Percentiles rank a stretch among this genome's conserved stretches.
These are phyloP conservation scores for Arthrinium puccinioides DNA, from an alignment of 2,329 filamentous ascomycete genomes.

Conservation along the genomic window DNA sequence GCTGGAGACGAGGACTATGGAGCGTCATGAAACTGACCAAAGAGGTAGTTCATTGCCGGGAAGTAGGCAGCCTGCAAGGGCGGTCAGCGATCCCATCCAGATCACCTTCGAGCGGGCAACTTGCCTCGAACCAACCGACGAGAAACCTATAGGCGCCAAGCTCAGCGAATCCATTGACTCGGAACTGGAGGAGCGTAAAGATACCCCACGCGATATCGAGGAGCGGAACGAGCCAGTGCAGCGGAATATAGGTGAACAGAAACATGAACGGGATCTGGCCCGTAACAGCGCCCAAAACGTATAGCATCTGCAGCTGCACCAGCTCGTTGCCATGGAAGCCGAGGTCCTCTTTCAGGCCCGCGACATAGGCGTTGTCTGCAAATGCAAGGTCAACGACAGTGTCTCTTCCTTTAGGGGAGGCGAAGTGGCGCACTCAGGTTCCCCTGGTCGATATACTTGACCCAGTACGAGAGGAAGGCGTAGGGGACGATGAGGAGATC, in stretches of 20 bases:
- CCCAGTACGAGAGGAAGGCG: conserved; percentile 47
- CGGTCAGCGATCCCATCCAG: too few species aligned
- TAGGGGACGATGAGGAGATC: conserved; percentile 50
- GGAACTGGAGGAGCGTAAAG: conserved; percentile 47
- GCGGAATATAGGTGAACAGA: conserved; percentile 13
- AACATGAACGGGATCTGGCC: conserved; percentile 14
- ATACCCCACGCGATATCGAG: conserved; percentile 47
- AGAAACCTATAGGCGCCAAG: conserved; percentile 45
- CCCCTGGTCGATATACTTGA: conserved; percentile 48
- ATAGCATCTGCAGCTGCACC: conserved; percentile 15
- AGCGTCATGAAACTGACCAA: conserved; percentile 15
- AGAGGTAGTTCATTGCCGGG: conserved; percentile 30
- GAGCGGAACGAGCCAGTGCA: conserved; percentile 29
- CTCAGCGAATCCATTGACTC: conserved; percentile 38
- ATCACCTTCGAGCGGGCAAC: not conserved
- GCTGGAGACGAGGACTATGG: not conserved
- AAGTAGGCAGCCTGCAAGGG: conserved; percentile 25
- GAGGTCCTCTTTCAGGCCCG: conserved; percentile 14
- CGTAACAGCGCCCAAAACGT: conserved; percentile 12
- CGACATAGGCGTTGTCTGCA: conserved; percentile 15
- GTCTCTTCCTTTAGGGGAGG: too few species aligned
- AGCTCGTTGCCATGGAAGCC: conserved; percentile 15
- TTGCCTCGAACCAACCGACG: conserved; percentile 43
- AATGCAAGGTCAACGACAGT: not conserved
- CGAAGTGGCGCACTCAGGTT: conserved; percentile 39